A percentile compares a stretch with the other conserved stretches of the same genome.
phyloP scores from a whole-genome alignment of 164 flowering plant species.

The Sedum album region DNA sequence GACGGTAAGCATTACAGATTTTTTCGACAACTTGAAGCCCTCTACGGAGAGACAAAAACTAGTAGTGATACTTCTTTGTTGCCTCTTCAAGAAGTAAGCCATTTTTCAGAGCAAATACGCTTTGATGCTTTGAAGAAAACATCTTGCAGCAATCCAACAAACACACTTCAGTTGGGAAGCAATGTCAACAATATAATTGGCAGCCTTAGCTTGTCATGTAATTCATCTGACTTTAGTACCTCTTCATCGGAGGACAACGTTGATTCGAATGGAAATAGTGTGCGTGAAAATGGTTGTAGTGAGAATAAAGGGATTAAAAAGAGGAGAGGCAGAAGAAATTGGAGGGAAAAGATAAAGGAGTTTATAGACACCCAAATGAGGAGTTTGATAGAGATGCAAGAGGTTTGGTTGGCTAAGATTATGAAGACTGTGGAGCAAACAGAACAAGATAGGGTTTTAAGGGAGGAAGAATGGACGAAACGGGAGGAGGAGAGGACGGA shows the following conservation, averaged over 20 bases:
- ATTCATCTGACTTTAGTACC: slow-evolving; percentile 57
- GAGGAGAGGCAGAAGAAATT: slow-evolving; percentile 37
- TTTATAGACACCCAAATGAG: slow-evolving; percentile 72
- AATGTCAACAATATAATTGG: slow-evolving; percentile 20
- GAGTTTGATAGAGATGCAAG: slow-evolving; percentile 77
- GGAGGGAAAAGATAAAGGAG: slow-evolving; percentile 73
- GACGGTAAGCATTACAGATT: slow-evolving; percentile 94
- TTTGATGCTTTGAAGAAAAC: background rate
- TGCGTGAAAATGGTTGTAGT: slow-evolving; percentile 22
- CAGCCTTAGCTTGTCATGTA: slow-evolving; percentile 60
- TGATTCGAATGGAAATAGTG: slow-evolving; percentile 15
- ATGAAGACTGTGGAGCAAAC: slow-evolving; percentile 57
- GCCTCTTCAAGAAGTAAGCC: slow-evolving; percentile 16
- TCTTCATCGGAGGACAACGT: slow-evolving; percentile 41
- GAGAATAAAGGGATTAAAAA: slow-evolving; percentile 21
- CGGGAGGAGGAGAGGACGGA: slow-evolving; percentile 49
- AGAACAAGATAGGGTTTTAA: slow-evolving; percentile 56
- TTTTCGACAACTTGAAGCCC: slow-evolving; percentile 91
- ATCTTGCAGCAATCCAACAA: background rate
- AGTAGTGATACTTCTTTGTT: slow-evolving; percentile 8
- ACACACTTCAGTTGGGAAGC: slow-evolving; percentile 12
- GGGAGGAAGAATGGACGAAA: slow-evolving; percentile 82
- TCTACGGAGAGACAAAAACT: slow-evolving; percentile 55
- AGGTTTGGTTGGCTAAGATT: slow-evolving; percentile 72
- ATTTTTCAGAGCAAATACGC: background rate